phyloP scores from a whole-genome alignment of 1,284 basidiomycete genomes.

The Neonothopanus nambi region DNA sequence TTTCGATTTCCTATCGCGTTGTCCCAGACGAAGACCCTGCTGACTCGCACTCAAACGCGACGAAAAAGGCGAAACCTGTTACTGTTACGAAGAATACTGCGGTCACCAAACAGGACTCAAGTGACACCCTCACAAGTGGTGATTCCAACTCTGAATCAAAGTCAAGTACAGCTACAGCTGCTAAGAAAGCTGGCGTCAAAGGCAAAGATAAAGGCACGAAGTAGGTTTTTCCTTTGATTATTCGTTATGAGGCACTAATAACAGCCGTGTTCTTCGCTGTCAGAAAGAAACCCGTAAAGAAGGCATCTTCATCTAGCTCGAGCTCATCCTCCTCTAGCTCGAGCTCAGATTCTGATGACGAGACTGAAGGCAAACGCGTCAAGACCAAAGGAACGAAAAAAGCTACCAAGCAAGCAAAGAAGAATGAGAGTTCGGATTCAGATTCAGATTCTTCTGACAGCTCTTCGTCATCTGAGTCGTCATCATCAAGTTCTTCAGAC shows the following conservation, averaged over 20 bases:
- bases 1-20: no score
- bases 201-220: neutral
- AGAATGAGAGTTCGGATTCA: neutral
- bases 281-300: neutral
- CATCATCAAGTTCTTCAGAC: conserved; percentile 19
- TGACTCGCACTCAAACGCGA: neutral
- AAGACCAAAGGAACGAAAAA: conserved; percentile 16
- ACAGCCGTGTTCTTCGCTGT: neutral
- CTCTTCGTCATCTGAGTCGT: conserved; percentile 18
- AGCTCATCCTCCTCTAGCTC: conserved; percentile 25
- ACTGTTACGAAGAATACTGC: neutral
- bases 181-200: neutral
- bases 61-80: neutral
- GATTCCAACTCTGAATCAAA: neutral
- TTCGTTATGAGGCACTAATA: neutral
- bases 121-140: conserved; percentile 1
- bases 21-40: neutral
- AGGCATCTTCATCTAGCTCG: conserved; percentile 18
- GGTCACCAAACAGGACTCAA: neutral
- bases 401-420: neutral
- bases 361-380: conserved; percentile 4
- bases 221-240: neutral
- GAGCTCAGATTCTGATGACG: conserved; percentile 28
- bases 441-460: conserved; percentile 27
- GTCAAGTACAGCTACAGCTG: neutral